A percentile compares a stretch with the other conserved stretches of the same genome.
Evolutionary conservation across 352 stramenopile genomes (phyloP).

Genomic region (Peronospora destructor): DNA sequence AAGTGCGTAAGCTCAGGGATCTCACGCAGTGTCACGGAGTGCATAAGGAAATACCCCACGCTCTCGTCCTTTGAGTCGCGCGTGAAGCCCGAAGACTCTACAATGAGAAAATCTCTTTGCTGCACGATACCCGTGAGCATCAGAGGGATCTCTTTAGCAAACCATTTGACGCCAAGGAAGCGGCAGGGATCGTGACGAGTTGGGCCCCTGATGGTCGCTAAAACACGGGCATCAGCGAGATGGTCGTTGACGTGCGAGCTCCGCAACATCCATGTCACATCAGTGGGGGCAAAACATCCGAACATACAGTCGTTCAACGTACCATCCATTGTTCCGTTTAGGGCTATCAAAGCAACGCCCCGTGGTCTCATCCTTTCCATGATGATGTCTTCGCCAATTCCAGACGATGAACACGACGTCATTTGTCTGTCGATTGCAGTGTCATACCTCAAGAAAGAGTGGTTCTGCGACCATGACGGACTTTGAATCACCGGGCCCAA

Average conservation of each 20-base stretch:
- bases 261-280: constrained; percentile 38
- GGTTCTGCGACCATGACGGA: neutral
- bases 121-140: constrained; percentile 30
- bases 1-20: constrained; percentile 24
- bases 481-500: neutral
- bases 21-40: constrained; percentile 30
- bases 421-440: neutral
- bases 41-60: constrained; percentile 37
- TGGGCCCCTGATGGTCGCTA: constrained; percentile 30
- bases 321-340: constrained; percentile 39
- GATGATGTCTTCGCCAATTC: constrained; percentile 9
- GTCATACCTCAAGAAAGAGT: neutral
- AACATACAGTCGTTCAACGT: constrained; percentile 48
- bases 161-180: constrained; percentile 47
- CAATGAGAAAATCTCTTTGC: constrained; percentile 33
- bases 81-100: constrained; percentile 18
- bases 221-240: constrained; percentile 29
- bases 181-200: constrained; percentile 38
- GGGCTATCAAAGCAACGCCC: constrained; percentile 33
- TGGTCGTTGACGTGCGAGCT: constrained; percentile 46
- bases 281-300: constrained; percentile 35
- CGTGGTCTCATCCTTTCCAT: constrained; percentile 23
- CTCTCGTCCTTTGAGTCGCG: constrained; percentile 21
- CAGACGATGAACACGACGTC: constrained; percentile 4
- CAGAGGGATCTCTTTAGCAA: constrained; percentile 32